Base-by-base conservation (phyloP, 2,329 filamentous ascomycete genomes). In the Aspergillus vadensis region DNA sequence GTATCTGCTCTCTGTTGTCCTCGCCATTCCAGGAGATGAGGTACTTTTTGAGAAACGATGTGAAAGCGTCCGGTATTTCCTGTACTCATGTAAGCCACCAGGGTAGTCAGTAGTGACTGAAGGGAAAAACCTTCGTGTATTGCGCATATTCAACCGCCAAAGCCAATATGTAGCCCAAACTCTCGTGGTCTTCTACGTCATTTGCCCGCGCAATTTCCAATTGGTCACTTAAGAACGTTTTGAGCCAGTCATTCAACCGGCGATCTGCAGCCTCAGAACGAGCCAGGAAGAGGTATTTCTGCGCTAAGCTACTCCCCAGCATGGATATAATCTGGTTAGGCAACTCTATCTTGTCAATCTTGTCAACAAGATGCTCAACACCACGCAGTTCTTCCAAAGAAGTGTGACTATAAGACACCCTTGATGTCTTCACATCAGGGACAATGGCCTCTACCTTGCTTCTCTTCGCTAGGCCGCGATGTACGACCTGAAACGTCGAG, bases 251-350 rank as follows among this genome's bases (percentile, higher is more conserved):
- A 62, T 76, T 73, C 38, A 76, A 66, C 49, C 74, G 72, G 41
- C 65, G 66, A 36, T 66, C 67, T 84, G 80, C 72, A 71, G 70
- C 76, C 38, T 85, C 82, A 1, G 88, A 84, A 53, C 85, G 83
- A 30, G 91, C 77, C n/a, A 90, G 77, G 36, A 91, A 78, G 23
- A 94, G 80, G 57, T 81, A 85, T 70, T 94, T 95, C 72, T 94
- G 91, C 1, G 94, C 83, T 30, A 96, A 79, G 3, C 89, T 89
- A 69, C 96, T 90, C 2, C 85, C 85, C 14, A 96, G 79, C 4
- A 91, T 86, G 5, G 92, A 90, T 43, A 92, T 86, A 2, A 96
- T 81, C 74, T 96, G 92, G 64, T 90, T 92, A 0, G 92, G 92
- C 43, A 92, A 79, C 73, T 95, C 90, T 25, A 96, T 87, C 65